phyloP scores from a whole-genome alignment of 73 alveolate genomes.

The Paramecium tetraurelia region DNA sequence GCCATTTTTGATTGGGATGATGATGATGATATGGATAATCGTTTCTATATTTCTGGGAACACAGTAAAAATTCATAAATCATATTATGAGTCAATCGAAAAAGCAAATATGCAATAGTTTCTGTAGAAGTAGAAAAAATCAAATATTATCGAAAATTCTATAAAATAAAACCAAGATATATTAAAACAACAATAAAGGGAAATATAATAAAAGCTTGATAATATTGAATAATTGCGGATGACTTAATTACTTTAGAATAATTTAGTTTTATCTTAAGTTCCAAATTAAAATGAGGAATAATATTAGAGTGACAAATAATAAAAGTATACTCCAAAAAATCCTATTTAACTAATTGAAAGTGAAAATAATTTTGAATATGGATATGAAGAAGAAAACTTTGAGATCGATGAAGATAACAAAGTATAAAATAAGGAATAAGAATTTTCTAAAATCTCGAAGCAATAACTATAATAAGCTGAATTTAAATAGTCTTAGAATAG shows the following conservation, averaged over 20 bases:
- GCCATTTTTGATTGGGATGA: conserved; percentile 17
- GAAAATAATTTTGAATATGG: background rate
- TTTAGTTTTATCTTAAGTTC: background rate
- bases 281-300: background rate
- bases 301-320: background rate
- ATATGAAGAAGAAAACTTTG: background rate
- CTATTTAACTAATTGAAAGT: background rate
- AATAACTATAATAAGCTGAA: background rate
- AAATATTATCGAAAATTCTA: background rate
- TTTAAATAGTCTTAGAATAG: background rate
- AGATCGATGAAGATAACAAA: background rate
- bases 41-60: background rate
- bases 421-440: background rate
- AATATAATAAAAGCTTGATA: background rate
- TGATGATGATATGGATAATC: conserved; percentile 11
- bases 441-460: background rate
- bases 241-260: background rate
- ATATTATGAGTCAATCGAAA: background rate
- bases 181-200: background rate
- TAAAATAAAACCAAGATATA: background rate
- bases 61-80: background rate
- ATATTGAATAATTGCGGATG: background rate
- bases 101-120: background rate
- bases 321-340: background rate
- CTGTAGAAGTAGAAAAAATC: background rate